Percentiles rank a stretch among this genome's conserved stretches.
These are phyloP conservation scores for Abelmoschus esculentus DNA, from an alignment of 345 rosid species.

Conservation along the genomic window DNA sequence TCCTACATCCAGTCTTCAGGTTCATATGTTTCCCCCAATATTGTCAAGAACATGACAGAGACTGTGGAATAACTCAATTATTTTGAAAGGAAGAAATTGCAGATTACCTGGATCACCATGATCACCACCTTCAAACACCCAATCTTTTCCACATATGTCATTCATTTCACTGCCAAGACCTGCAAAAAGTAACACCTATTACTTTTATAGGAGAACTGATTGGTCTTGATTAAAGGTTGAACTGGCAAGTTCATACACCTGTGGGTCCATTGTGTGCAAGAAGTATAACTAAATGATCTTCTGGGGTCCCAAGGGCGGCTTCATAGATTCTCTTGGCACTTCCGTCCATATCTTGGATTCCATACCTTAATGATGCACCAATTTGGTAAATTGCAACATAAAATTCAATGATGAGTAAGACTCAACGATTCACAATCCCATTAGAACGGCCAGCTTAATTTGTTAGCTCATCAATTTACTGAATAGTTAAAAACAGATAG, in stretches of 20 bases:
- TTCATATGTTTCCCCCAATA: background rate
- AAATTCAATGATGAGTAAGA: background rate
- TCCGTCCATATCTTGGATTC: conserved; percentile 59
- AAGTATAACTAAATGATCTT: conserved; percentile 61
- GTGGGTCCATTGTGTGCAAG: conserved; percentile 90
- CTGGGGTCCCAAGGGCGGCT: conserved; percentile 55
- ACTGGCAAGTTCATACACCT: conserved; percentile 33
- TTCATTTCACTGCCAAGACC: conserved; percentile 72
- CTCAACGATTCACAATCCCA: background rate
- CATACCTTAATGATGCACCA: conserved; percentile 41
- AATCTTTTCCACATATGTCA: conserved; percentile 82
- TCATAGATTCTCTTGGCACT: conserved; percentile 53
- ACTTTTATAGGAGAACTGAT: background rate
- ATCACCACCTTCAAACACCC: conserved; percentile 67
- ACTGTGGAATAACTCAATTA: background rate
- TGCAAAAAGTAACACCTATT: conserved; percentile 21
- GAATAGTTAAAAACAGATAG: background rate
- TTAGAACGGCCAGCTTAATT: background rate
- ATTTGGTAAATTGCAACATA: conserved; percentile 3
- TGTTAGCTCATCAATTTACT: background rate
- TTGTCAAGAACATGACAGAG: conserved; percentile 5
- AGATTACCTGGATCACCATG: conserved; percentile 82
- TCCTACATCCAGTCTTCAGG: background rate
- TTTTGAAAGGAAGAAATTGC: background rate
- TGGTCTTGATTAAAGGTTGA: conserved; percentile 4